Evolutionary conservation across 768 basidiomycete species (phyloP), one percentile per base, ranked within the genome.

Genomic region (Tulasnella sp.): DNA sequence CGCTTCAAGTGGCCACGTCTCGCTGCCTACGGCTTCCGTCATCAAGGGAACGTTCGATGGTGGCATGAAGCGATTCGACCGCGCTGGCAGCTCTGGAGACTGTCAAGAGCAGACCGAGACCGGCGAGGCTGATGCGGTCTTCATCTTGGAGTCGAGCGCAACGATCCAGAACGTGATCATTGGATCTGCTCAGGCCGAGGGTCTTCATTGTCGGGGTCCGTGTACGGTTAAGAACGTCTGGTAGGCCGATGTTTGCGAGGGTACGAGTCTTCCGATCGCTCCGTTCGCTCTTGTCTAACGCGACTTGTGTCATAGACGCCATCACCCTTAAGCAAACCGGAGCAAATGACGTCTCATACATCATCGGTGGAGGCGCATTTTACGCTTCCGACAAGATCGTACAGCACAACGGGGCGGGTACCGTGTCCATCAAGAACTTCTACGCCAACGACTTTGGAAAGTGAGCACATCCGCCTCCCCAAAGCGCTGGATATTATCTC

Each of bases 311-410:
- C 5, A 3, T 22, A 52, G 47, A 52, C 19, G 47, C 47, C 47
- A 52, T 52, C 39, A 68, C 67, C 3, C 9, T 68, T 36, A 68
- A 68, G 67, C 72, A 73, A 41, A 44, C 72, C 6, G 63, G 63
- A 22, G 34, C 63, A 17, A n/a, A 17, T 26, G 72, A 62, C 22
- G 35, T 36, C 9, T 73, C 72, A 6, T 62, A 66, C 47, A 73
- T 73, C 72, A 52, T 67, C 29, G 72, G 72, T 36, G 72, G 72
- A n/a, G 72, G 72, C n/a, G 72, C 72, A 3, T 62, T 62, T 36
- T 22, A 68, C 34, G 72, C 72, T 36, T 26, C 32, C 14, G 72
- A 73, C 72, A 73, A 73, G 72, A 65, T 73, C 41, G 72, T 73
- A 5, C 72, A 73, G 66, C 72, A 73, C 26, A 73, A 73, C 66